Percentiles rank a stretch among this genome's conserved stretches.
phyloP scores from a whole-genome alignment of 1,284 basidiomycete genomes.

The Irpex sp. region DNA sequence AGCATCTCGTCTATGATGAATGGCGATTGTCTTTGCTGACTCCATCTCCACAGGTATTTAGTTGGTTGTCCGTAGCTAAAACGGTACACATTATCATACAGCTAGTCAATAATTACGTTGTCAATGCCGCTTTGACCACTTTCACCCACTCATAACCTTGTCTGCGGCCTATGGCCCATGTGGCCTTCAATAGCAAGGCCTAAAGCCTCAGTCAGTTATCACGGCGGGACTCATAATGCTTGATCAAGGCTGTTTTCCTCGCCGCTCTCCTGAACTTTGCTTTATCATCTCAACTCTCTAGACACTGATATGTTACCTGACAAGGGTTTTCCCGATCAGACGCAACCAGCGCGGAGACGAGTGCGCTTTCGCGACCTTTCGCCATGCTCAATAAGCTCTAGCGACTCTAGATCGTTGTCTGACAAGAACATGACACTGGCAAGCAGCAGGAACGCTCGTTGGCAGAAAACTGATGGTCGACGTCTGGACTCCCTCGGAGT shows the following conservation, averaged over 20 bases:
- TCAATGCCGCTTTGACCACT: too few relatives aligned
- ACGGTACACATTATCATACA: too few relatives aligned
- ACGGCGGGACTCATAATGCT: too few relatives aligned
- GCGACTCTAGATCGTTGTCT: neutral
- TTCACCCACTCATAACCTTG: too few relatives aligned
- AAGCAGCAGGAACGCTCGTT: neutral
- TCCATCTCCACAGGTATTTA: too few relatives aligned
- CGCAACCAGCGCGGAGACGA: neutral
- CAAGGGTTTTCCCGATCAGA: neutral
- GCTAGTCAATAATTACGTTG: too few relatives aligned
- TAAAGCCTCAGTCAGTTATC: too few relatives aligned
- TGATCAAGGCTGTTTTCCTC: too few relatives aligned
- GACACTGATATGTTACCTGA: neutral
- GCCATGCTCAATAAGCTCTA: neutral
- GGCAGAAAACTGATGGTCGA: neutral
- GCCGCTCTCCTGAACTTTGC: too few relatives aligned
- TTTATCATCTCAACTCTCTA: neutral
- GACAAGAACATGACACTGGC: neutral
- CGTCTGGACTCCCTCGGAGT: slow-evolving; percentile 31
- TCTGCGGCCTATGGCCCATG: too few relatives aligned
- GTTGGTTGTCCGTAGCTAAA: too few relatives aligned
- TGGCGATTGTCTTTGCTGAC: neutral
- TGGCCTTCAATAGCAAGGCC: too few relatives aligned
- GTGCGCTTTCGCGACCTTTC: neutral
- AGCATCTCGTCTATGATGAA: slow-evolving; percentile 6